These are phyloP conservation scores for Saprolegnia diclina DNA, from an alignment of 352 stramenopile genomes.

Conservation along the genomic window DNA sequence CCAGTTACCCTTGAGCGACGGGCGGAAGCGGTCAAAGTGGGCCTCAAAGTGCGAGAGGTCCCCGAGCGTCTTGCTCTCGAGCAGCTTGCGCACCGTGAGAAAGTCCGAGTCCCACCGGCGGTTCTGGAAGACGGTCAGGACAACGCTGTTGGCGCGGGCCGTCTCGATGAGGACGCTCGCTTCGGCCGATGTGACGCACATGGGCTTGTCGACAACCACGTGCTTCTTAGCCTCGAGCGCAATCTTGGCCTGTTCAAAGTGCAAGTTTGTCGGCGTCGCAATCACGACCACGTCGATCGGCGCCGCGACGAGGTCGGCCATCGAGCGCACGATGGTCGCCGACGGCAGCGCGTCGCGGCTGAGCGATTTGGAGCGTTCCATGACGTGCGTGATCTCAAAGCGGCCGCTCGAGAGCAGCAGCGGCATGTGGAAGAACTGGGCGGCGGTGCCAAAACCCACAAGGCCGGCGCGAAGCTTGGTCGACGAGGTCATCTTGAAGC, in stretches of 20 bases:
- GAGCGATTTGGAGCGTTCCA: conserved; percentile 65
- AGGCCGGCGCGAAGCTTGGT: conserved; percentile 33
- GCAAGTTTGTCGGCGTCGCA: conserved; percentile 61
- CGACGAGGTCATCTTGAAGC: conserved; percentile 4
- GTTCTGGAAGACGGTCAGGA: conserved; percentile 77
- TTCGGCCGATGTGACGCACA: conserved; percentile 50
- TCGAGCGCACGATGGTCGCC: conserved; percentile 59
- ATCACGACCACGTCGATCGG: conserved; percentile 63
- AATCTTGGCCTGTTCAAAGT: conserved; percentile 71
- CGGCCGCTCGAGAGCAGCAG: conserved; percentile 51
- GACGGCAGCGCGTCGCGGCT: conserved; percentile 41
- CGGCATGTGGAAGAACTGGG: conserved; percentile 67
- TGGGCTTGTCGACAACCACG: conserved; percentile 70
- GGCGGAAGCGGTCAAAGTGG: conserved; percentile 60
- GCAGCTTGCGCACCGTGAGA: conserved; percentile 45
- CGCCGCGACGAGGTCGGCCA: conserved; percentile 57
- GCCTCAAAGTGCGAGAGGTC: conserved; percentile 52
- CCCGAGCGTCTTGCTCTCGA: conserved; percentile 45
- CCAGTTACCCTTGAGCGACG: conserved; percentile 70
- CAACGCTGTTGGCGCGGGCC: conserved; percentile 43
- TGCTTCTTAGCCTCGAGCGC: conserved; percentile 64
- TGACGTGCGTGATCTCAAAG: conserved; percentile 69
- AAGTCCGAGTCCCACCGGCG: conserved; percentile 73
- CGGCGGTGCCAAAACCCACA: conserved; percentile 64
- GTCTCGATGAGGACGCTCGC: conserved; percentile 46